Percentiles rank a stretch among this genome's conserved stretches.
phyloP scores from a whole-genome alignment of 768 basidiomycete species.

The Mycena capillaripes region DNA sequence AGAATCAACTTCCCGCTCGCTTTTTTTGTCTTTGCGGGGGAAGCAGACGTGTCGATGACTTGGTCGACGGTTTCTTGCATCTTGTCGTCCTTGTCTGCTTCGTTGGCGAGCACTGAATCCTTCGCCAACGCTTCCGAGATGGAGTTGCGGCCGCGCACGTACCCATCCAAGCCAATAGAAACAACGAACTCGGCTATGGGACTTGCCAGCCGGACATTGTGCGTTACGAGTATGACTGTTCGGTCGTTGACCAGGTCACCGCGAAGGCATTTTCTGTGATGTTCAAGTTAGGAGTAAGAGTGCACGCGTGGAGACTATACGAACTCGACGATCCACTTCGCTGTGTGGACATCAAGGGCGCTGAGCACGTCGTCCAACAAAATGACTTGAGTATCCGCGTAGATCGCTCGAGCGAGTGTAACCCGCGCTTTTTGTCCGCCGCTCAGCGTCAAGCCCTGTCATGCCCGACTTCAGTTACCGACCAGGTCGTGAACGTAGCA shows the following conservation, averaged over 20 bases:
- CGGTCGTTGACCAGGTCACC: conserved; percentile 83
- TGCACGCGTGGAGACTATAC: too few species aligned
- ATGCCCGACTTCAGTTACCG: background rate
- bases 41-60: conserved; percentile 39
- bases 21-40: conserved; percentile 38
- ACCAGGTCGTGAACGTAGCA: conserved; percentile 50
- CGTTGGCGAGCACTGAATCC: too few species aligned
- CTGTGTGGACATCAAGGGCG: conserved; percentile 81
- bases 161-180: conserved; percentile 67
- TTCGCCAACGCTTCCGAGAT: conserved; percentile 58
- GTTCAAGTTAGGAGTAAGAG: background rate
- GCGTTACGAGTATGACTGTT: conserved; percentile 83
- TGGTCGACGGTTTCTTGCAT: conserved; percentile 48
- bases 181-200: conserved; percentile 72
- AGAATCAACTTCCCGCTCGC: conserved; percentile 70
- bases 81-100: too few species aligned
- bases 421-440: conserved; percentile 66
- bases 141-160: conserved; percentile 63
- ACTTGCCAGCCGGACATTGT: conserved; percentile 60
- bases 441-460: conserved; percentile 38
- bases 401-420: conserved; percentile 62
- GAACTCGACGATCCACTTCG: conserved; percentile 80
- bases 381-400: conserved; percentile 69
- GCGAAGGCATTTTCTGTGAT: conserved; percentile 70
- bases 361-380: conserved; percentile 82